Conservation (phyloP, 2,329 filamentous ascomycete species). For the Paramyrothecium sp. region DNA sequence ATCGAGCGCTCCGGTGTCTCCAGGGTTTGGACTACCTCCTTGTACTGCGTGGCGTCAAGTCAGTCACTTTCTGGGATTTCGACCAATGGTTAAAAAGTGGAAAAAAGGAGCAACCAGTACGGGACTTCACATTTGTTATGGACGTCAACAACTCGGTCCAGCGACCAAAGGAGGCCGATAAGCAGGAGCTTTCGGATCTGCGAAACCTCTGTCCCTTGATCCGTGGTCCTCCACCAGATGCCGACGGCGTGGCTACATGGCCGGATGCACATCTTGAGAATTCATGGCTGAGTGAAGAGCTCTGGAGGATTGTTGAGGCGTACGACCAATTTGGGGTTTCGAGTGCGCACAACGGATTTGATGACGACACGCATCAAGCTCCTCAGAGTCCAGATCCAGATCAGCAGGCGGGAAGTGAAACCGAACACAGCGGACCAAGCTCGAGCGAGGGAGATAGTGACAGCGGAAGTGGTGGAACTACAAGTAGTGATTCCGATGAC, state of each 20-base stretch:
- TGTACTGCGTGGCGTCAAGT: constrained; percentile 40
- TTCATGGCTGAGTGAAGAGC: no score
- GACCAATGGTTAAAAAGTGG: constrained; percentile 15
- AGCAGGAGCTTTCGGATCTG: constrained; percentile 11
- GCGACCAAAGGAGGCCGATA: constrained; percentile 10
- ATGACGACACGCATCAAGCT: no score
- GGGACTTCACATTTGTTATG: constrained; percentile 26
- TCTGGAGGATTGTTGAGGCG: no score
- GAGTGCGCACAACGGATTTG: no score
- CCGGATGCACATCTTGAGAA: no score
- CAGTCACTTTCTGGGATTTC: constrained; percentile 40
- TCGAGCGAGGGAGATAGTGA: background rate
- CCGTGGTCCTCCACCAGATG: no score
- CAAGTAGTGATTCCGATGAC: constrained; percentile 1
- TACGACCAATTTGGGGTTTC: no score
- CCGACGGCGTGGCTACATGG: no score
- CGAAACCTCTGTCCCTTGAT: constrained; percentile 17
- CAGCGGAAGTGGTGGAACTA: background rate
- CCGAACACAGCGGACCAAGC: no score
- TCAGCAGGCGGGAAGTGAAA: no score
- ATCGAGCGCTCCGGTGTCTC: constrained; percentile 34
- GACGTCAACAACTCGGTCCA: constrained; percentile 22
- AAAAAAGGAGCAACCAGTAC: constrained; percentile 11
- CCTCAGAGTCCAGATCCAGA: no score
- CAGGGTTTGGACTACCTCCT: constrained; percentile 45